A percentile compares a stretch with the other conserved stretches of the same genome.
These are phyloP conservation scores for Candida broadrunensis DNA, from an alignment of 805 yeast genomes.

Conservation along the genomic window DNA sequence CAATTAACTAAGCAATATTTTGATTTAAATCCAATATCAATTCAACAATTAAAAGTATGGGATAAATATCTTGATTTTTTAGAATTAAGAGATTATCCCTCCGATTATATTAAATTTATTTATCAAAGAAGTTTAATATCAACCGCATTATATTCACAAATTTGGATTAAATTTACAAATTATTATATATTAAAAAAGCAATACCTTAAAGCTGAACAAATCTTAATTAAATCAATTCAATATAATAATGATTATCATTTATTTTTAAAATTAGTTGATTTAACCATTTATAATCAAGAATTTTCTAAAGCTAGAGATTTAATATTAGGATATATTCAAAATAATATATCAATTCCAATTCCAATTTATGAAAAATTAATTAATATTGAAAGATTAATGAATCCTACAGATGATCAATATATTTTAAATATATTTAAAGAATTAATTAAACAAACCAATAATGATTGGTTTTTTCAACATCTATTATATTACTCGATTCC, in stretches of 20 bases:
- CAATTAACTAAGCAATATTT: conserved; percentile 35
- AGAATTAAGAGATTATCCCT: conserved; percentile 36
- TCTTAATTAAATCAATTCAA: conserved; percentile 35
- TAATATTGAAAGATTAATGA: conserved; percentile 36
- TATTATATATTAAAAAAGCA: conserved; percentile 30
- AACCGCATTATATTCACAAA: conserved; percentile 40
- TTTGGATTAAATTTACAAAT: conserved; percentile 52
- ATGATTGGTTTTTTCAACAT: conserved; percentile 34
- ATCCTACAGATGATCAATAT: conserved; percentile 20
- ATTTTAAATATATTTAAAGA: conserved; percentile 23
- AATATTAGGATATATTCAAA: conserved; percentile 23
- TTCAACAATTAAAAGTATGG: conserved; percentile 58
- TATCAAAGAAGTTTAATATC: conserved; percentile 50
- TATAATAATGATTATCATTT: conserved; percentile 24
- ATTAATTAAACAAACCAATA: conserved; percentile 27
- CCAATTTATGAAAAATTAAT: conserved; percentile 41
- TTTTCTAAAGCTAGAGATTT: conserved; percentile 34
- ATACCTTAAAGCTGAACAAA: conserved; percentile 33
- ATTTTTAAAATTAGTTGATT: conserved; percentile 41
- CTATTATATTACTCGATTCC: conserved; percentile 22
- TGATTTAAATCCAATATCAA: conserved; percentile 27
- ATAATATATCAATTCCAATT: conserved; percentile 22
- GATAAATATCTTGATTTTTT: conserved; percentile 53
- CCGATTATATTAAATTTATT: conserved; percentile 21
- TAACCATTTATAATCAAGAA: conserved; percentile 39